Base-by-base conservation (phyloP, 371 early-diverging fungal species). In the Fennellomyces sp. region DNA sequence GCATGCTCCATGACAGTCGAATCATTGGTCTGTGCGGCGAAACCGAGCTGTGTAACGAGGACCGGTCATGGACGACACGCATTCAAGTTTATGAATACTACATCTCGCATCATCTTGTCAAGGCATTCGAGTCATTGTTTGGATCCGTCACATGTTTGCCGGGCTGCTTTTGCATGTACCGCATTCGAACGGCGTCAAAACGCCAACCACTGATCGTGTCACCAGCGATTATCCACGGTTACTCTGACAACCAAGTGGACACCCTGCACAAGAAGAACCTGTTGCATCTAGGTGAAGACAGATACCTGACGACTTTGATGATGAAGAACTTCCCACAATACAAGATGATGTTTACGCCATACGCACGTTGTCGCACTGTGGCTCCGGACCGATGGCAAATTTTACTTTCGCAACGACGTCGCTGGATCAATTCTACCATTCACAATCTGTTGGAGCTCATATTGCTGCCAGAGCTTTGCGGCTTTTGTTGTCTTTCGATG, bases 341-440 rank as follows among this genome's bases (percentile, higher is more conserved):
- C 76, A 95, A 95, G 70, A 91, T 93, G 83, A 87, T 96, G 63
- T 99, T 98, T 78, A 90, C 97, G 11, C 97, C 97, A 2, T 82
- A 88, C 55, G 99, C 99, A 4, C 85, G 88, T 49, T 98, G 99
- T 78, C 87, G 89, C 56, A 99, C 99, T 4, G 86, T 90, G 36
- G 99, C 96, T 17, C 99, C 99, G 0, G 93, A 90, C 55, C 80
- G 83, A 21, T 99, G 97, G 78, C 73, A 74, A 8, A 92, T 97
- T 45, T 78, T 99, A 47, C 78, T 98, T 21, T 95, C 95, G 21
- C 99, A 99, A 76, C 83, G 99, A 3, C 87, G 99, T 55, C 80
- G 98, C 48, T 99, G 99, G 99, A 99, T 99, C 80, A 99, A 99
- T 75, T 97, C 97, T 3, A 99, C 99, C 3, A 85, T 97, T 51